Evolutionary conservation across 352 stramenopile species (phyloP), one percentile per base, ranked within the genome.

Genomic region (Globisporangium echinulatum): DNA sequence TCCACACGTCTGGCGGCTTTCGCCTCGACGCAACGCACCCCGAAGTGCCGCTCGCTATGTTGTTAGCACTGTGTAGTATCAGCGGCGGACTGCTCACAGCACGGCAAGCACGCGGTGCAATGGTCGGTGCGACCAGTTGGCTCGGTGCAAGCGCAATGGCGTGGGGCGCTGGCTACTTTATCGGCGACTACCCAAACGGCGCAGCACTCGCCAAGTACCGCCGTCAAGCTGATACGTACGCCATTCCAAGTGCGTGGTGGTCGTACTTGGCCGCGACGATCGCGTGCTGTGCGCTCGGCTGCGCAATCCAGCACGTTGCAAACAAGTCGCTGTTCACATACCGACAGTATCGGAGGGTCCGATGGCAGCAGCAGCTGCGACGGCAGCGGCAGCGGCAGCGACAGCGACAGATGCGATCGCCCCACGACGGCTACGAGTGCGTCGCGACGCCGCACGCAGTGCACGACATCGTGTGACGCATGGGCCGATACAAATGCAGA

Each of bases 1-100:
- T 64, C 48, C 64, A 69, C 44, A 75, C 71, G 33, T 69, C 66
- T 4, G 65, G 79, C 14, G 73, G 70, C 10, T 68, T 66, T 40
- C 59, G 47, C 6, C 55, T 79, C 42, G 49, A 63, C 11, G 60
- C 61, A 4, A 52, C 36, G 19, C 65, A 74, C 44, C 61, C 61
- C 0, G 42, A 25, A 11, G 40, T 54, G 14, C 36, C 36, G 15
- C 50, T 58, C 19, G 14, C 49, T 1, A 17, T 7, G 49, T 5
- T 66, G n/a, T 13, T 53, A 3, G 25, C 25, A 25, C 8, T 6
- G 54, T 49, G 7, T 66, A 13, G 60, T 39, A 13, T 8, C 38
- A 13, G 7, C 44, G 2, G 61, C 3, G 61, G 61, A 5, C 14
- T 62, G 13, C 15, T 66, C 3, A 48, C 40, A 0, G 61, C 42